phyloP scores from a whole-genome alignment of 78 protist species.

The Acrasis kona region DNA sequence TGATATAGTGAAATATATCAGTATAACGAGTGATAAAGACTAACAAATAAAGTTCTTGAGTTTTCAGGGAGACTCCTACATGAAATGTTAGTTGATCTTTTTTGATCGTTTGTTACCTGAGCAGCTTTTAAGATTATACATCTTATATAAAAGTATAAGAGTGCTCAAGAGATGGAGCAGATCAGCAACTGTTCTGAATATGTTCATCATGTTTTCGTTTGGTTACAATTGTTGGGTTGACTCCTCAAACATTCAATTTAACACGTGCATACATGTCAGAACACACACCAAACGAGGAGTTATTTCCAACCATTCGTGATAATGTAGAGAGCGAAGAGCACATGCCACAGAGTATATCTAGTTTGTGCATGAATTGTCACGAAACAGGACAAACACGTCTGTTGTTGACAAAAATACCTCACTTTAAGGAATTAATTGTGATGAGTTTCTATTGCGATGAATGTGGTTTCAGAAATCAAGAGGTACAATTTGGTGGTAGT shows the following conservation, averaged over 20 bases:
- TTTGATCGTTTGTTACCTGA: conserved; percentile 16
- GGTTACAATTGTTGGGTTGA: too few relatives aligned
- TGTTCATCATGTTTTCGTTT: too few relatives aligned
- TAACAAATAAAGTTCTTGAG: conserved; percentile 59
- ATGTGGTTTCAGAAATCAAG: conserved; percentile 53
- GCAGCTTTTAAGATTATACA: conserved; percentile 16
- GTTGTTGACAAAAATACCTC: conserved; percentile 65
- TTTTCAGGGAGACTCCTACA: conserved; percentile 70
- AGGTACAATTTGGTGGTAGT: conserved; percentile 51
- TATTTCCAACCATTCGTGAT: too few relatives aligned
- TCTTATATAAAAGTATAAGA: conserved; percentile 40
- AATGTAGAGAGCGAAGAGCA: too few relatives aligned
- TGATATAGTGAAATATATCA: conserved; percentile 41
- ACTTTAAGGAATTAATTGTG: conserved; percentile 76
- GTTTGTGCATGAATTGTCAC: conserved; percentile 31
- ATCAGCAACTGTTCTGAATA: conserved; percentile 68
- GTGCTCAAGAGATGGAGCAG: conserved; percentile 51
- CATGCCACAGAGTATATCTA: too few relatives aligned
- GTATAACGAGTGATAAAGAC: conserved; percentile 73
- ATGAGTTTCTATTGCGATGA: conserved; percentile 78
- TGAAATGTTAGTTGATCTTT: not conserved
- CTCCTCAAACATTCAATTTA: too few relatives aligned
- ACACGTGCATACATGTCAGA: too few relatives aligned
- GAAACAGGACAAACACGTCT: conserved; percentile 69
- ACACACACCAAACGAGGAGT: too few relatives aligned